phyloP scores from a whole-genome alignment of 352 stramenopile genomes.

The Globisporangium alternatum region DNA sequence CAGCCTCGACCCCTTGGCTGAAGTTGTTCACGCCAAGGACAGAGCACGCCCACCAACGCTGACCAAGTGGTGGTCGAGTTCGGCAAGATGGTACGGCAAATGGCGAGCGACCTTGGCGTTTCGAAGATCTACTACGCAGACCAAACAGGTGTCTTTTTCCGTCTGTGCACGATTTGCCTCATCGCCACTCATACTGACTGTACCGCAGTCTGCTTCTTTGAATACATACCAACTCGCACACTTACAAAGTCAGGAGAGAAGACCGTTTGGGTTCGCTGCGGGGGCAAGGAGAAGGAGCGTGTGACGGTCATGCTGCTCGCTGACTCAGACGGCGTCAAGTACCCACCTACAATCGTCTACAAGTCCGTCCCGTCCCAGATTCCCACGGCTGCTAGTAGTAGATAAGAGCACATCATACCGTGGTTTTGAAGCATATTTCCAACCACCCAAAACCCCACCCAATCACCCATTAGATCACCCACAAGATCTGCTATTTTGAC shows the following conservation, averaged over 20 bases:
- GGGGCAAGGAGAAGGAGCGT: too few species aligned
- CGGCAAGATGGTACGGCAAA: not conserved
- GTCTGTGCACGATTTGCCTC: not conserved
- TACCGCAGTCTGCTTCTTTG: not conserved
- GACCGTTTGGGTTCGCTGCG: not conserved
- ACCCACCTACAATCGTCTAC: too few species aligned
- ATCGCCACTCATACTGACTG: too few species aligned
- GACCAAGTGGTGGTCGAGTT: not conserved
- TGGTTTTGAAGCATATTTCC: too few species aligned
- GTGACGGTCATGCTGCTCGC: too few species aligned
- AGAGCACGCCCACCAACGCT: not conserved
- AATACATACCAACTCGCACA: conserved; percentile 2
- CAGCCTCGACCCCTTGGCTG: not conserved
- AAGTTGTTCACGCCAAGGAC: not conserved
- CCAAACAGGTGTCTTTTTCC: not conserved
- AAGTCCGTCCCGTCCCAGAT: not conserved
- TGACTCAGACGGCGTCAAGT: too few species aligned
- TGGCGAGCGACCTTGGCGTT: not conserved
- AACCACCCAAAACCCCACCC: too few species aligned
- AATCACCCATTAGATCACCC: too few species aligned
- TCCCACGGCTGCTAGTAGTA: too few species aligned
- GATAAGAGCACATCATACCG: too few species aligned
- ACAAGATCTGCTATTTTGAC: too few species aligned
- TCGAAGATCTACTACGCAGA: not conserved
- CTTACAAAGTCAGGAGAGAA: not conserved